A percentile compares a stretch with the other conserved stretches of the same genome.
Conservation (phyloP, 495 filamentous ascomycete genomes). For the Podospora australis region DNA sequence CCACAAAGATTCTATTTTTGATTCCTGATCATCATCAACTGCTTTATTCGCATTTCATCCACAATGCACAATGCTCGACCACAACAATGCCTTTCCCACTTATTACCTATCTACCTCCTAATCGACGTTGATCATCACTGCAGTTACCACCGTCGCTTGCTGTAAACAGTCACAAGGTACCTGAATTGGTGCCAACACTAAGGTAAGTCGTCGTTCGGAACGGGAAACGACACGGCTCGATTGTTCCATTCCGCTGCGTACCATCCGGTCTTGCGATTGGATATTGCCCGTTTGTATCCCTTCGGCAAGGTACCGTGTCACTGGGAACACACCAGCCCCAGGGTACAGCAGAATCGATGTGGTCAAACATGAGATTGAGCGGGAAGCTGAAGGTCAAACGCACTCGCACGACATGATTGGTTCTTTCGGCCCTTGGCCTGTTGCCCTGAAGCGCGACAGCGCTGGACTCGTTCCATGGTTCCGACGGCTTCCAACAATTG, state of each 20-base stretch:
- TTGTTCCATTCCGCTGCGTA: conserved; percentile 6
- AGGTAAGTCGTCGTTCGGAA: neutral
- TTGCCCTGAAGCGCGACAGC: conserved; percentile 5
- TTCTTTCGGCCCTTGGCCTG: conserved; percentile 8
- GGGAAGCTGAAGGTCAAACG: conserved; percentile 25
- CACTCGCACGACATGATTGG: conserved; percentile 18
- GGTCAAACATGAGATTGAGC: conserved; percentile 23
- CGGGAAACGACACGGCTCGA: conserved; percentile 6
- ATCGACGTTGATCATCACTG: no score
- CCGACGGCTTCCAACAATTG: conserved; percentile 8
- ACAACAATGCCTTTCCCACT: no score
- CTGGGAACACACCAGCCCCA: conserved; percentile 16
- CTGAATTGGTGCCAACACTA: no score
- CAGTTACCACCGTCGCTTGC: no score
- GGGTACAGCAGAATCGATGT: conserved; percentile 18
- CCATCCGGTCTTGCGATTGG: conserved; percentile 15
- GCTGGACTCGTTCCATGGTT: conserved; percentile 8
- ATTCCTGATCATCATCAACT: no score
- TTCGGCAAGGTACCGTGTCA: conserved; percentile 16
- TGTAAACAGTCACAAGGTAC: no score
- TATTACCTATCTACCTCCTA: no score
- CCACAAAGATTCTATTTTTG: no score
- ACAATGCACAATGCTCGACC: no score
- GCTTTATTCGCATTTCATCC: no score
- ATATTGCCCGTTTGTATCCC: conserved; percentile 12